Evolutionary conservation across 2,329 filamentous ascomycete species (phyloP).

Genomic region (Gliomastix tumulicola): DNA sequence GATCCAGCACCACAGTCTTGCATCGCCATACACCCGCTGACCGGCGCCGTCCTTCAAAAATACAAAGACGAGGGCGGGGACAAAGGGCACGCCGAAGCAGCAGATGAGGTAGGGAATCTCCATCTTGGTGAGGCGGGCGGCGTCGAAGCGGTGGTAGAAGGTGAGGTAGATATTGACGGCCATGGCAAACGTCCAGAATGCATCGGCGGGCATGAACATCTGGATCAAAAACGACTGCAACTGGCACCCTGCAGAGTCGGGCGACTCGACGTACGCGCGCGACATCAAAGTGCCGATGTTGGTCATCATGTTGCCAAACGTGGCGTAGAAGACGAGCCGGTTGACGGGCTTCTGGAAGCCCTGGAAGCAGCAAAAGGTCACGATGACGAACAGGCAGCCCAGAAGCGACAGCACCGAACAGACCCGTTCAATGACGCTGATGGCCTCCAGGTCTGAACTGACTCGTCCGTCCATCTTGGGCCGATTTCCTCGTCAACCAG

Average conservation of each 20-base stretch:
- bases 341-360: conserved; percentile 84
- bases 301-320: conserved; percentile 71
- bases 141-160: conserved; percentile 64
- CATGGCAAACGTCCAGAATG: conserved; percentile 70
- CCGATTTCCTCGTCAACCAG: no score
- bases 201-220: conserved; percentile 70
- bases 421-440: conserved; percentile 58
- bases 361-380: conserved; percentile 60
- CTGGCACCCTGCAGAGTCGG: conserved; percentile 52
- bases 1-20: conserved; percentile 76
- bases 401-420: conserved; percentile 65
- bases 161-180: conserved; percentile 73
- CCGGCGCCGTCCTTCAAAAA: conserved; percentile 46
- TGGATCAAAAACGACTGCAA: conserved; percentile 76
- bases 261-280: conserved; percentile 44
- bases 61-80: conserved; percentile 57
- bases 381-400: conserved; percentile 65
- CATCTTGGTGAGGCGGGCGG: conserved; percentile 51
- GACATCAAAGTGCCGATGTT: conserved; percentile 74
- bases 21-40: conserved; percentile 57
- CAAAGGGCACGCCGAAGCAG: conserved; percentile 64
- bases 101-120: conserved; percentile 59
- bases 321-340: conserved; percentile 75
- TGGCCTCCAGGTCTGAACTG: no score
- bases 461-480: no score